These are phyloP conservation scores for Aspergillus conjunctus DNA, from an alignment of 495 filamentous ascomycete species.

Conservation along the genomic window DNA sequence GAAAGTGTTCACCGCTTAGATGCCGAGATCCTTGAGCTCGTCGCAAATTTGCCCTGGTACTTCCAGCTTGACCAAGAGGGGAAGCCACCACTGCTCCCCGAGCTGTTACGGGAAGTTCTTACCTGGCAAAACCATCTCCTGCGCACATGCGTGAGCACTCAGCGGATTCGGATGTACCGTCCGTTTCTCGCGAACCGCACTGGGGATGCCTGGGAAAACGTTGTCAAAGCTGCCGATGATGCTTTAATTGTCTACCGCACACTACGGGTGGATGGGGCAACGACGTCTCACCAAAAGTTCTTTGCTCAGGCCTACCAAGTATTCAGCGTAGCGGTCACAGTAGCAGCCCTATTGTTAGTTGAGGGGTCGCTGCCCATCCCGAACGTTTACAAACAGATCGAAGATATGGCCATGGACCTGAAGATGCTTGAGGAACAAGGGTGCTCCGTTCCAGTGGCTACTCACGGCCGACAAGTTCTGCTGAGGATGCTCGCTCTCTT, in stretches of 20 bases:
- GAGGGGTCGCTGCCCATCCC: no score
- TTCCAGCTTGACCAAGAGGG: neutral
- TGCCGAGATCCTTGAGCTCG: neutral
- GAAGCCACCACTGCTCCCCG: neutral
- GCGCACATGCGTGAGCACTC: neutral
- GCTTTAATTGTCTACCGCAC: neutral
- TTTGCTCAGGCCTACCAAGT: neutral
- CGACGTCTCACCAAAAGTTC: neutral
- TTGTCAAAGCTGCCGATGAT: neutral
- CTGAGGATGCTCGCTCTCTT: no score
- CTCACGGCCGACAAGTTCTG: no score
- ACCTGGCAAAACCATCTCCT: neutral
- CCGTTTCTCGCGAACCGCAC: neutral
- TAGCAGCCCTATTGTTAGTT: neutral
- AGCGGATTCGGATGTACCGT: neutral
- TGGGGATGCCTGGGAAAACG: neutral
- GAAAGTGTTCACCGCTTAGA: no score
- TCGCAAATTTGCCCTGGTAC: neutral
- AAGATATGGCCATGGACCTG: no score
- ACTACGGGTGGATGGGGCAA: neutral
- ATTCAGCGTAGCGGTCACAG: neutral
- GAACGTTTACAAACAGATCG: no score
- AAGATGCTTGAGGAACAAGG: no score
- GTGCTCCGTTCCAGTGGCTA: no score
- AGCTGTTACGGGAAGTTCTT: no score